These are phyloP conservation scores for Rhododendron ferrugineum DNA, from an alignment of 148 eudicot species.

Conservation along the genomic window DNA sequence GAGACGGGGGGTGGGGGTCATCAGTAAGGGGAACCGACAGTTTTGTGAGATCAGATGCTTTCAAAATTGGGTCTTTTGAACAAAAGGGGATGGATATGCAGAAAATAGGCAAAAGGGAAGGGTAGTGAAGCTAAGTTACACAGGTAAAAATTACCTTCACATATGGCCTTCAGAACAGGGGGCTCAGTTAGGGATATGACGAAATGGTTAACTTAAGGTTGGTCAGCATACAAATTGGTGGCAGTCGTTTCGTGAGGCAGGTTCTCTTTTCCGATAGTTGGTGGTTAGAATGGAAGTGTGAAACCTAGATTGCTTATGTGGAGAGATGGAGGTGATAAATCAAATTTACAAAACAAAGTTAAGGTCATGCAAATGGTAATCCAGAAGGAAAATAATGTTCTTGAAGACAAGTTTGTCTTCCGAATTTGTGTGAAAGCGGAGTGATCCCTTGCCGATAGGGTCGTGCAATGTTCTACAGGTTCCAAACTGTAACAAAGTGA, in stretches of 20 bases:
- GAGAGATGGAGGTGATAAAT: neutral
- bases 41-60: neutral
- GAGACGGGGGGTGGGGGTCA: neutral
- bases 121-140: neutral
- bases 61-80: neutral
- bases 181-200: neutral
- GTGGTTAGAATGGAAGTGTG: neutral
- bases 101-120: neutral
- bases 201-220: neutral
- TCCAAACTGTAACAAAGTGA: neutral
- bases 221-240: neutral
- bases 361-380: neutral
- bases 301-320: neutral
- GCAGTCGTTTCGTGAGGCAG: neutral
- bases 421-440: neutral
- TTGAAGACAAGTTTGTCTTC: neutral
- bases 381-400: neutral
- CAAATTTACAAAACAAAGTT: neutral
- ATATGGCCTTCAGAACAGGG: neutral
- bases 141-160: neutral
- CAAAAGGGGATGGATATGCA: neutral
- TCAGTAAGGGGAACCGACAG: neutral
- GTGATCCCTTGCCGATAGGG: neutral
- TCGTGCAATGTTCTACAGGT: neutral
- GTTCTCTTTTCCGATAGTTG: neutral